phyloP scores from a whole-genome alignment of 2,329 filamentous ascomycete species.

The Cercospora brassicicola region DNA sequence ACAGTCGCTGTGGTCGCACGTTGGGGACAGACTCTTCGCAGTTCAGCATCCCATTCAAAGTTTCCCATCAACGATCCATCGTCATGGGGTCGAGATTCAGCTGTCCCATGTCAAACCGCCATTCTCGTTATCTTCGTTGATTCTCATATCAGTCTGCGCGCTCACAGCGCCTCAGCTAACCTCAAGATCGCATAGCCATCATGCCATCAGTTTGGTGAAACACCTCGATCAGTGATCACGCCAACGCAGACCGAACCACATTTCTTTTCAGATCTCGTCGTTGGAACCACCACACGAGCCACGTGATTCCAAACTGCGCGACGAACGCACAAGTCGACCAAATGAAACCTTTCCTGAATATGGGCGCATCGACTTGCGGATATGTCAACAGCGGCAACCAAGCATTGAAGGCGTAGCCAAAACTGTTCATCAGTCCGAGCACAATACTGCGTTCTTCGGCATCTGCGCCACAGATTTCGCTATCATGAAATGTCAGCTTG shows the following conservation, averaged over 20 bases:
- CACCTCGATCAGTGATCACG: background rate
- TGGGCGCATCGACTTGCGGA: slow-evolving; percentile 26
- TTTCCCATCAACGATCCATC: no score
- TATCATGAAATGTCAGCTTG: slow-evolving; percentile 15
- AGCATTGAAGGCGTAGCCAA: slow-evolving; percentile 68
- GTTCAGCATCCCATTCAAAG: no score
- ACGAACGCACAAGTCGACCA: slow-evolving; percentile 27
- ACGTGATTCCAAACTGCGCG: slow-evolving; percentile 29
- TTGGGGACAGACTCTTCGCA: no score
- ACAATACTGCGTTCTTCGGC: slow-evolving; percentile 68
- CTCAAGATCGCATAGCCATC: background rate
- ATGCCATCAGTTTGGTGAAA: no score
- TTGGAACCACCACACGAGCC: slow-evolving; percentile 28
- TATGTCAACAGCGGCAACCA: slow-evolving; percentile 60
- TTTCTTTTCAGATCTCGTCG: slow-evolving; percentile 26
- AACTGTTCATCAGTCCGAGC: slow-evolving; percentile 65
- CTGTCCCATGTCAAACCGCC: no score
- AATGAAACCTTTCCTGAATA: slow-evolving; percentile 31
- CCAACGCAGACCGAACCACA: slow-evolving; percentile 6
- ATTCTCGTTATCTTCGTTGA: no score
- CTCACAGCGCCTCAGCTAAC: no score
- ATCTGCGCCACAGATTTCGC: slow-evolving; percentile 55
- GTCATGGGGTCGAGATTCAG: no score
- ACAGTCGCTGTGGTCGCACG: no score
- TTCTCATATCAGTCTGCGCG: no score